Evolutionary conservation across 768 basidiomycete genomes (phyloP).

Genomic region (Russula ochroleuca): DNA sequence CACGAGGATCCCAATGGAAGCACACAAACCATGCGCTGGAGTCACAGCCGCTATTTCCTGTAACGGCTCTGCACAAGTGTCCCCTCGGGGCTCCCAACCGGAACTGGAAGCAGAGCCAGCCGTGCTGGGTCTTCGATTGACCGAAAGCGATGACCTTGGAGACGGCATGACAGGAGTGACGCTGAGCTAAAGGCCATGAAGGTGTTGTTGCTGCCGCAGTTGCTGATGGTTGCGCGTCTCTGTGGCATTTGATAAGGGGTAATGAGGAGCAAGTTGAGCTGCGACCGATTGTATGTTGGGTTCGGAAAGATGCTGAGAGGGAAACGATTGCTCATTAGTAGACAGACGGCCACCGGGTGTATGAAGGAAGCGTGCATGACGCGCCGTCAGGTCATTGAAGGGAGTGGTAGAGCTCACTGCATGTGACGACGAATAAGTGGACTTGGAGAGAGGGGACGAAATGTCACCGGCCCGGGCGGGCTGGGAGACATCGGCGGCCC

Average conservation of each 20-base stretch:
- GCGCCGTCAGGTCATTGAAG: conserved; percentile 4
- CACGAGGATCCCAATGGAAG: conserved; percentile 7
- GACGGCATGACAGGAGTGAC: conserved; percentile 8
- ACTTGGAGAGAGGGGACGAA: neutral
- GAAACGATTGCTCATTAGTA: conserved; percentile 1
- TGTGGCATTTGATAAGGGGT: neutral
- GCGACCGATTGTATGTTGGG: conserved; percentile 15
- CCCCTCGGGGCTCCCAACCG: neutral
- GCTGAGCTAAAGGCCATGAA: conserved; percentile 11
- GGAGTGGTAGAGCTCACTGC: neutral
- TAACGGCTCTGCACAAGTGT: conserved; percentile 1
- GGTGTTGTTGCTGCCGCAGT: conserved; percentile 7
- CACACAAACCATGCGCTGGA: conserved; percentile 6
- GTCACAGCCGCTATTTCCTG: conserved; percentile 12
- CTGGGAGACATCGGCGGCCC: conserved; percentile 18
- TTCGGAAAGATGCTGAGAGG: conserved; percentile 18
- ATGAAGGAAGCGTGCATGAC: conserved; percentile 17
- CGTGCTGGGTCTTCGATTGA: conserved; percentile 14
- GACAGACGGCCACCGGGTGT: conserved; percentile 5
- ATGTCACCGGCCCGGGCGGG: conserved; percentile 6
- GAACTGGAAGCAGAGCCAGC: conserved; percentile 23
- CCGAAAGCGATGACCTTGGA: conserved; percentile 12
- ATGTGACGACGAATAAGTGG: conserved; percentile 4
- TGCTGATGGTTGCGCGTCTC: conserved; percentile 7
- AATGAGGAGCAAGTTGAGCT: neutral